Conservation (phyloP, 192 early-diverging fungal genomes). For the Pilobolus umbonatus region DNA sequence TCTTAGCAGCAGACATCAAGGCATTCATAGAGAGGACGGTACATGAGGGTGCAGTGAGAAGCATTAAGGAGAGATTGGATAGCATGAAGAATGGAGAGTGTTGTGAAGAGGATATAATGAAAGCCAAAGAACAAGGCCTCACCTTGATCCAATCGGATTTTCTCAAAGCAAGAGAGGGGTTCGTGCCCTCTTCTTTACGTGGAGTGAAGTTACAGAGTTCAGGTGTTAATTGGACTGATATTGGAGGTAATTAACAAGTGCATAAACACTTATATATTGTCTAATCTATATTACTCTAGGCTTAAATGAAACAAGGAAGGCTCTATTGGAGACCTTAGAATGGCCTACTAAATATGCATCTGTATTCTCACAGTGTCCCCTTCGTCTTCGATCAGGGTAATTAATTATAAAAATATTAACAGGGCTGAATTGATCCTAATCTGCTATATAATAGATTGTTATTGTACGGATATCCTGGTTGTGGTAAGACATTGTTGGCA, state of each 20-base stretch:
- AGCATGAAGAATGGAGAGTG: background rate
- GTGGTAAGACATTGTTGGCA: slow-evolving; percentile 95
- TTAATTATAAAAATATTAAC: background rate
- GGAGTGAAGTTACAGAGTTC: slow-evolving; percentile 76
- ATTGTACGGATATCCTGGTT: slow-evolving; percentile 96
- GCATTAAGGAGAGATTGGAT: slow-evolving; percentile 26
- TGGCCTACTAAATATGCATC: slow-evolving; percentile 92
- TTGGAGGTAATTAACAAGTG: slow-evolving; percentile 56
- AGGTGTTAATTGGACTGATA: slow-evolving; percentile 78
- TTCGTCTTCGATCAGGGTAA: slow-evolving; percentile 86
- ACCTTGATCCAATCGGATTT: slow-evolving; percentile 63
- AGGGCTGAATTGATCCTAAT: background rate
- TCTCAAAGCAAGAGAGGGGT: slow-evolving; percentile 66
- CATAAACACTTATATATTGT: background rate
- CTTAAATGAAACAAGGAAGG: slow-evolving; percentile 71
- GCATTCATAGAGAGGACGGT: slow-evolving; percentile 72
- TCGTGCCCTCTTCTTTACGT: slow-evolving; percentile 73
- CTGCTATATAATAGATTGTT: slow-evolving; percentile 56
- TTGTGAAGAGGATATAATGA: background rate
- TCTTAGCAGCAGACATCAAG: slow-evolving; percentile 75
- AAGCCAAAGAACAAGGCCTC: slow-evolving; percentile 26
- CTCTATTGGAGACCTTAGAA: slow-evolving; percentile 87
- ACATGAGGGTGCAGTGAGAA: slow-evolving; percentile 75
- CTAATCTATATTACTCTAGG: background rate
- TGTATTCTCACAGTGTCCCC: slow-evolving; percentile 83